Evolutionary conservation across 2,329 filamentous ascomycete species (phyloP).

Genomic region (Pezicula neosporulosa): DNA sequence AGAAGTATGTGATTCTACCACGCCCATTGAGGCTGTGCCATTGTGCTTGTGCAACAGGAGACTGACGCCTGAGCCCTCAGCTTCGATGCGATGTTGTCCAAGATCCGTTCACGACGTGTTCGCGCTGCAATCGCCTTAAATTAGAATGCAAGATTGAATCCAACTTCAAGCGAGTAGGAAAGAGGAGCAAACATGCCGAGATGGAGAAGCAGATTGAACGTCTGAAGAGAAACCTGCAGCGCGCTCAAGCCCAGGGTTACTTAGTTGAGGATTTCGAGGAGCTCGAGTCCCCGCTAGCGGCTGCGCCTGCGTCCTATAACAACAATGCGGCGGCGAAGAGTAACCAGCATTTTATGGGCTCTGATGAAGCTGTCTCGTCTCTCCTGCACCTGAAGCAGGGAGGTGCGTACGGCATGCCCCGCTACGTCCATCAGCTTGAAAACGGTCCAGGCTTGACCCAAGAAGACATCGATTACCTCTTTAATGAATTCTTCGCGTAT

Average conservation of each 20-base stretch:
- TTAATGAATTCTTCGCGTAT: constrained; percentile 69
- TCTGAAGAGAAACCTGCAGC: constrained; percentile 57
- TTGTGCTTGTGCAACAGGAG: background rate
- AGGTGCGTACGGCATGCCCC: constrained; percentile 42
- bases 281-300: constrained; percentile 54
- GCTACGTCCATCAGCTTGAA: constrained; percentile 44
- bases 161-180: constrained; percentile 82
- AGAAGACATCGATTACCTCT: constrained; percentile 60
- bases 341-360: constrained; percentile 59
- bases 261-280: constrained; percentile 50
- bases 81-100: constrained; percentile 81
- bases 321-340: constrained; percentile 30
- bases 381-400: constrained; percentile 64
- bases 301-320: too few relatives aligned
- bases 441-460: constrained; percentile 57
- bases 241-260: constrained; percentile 58
- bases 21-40: background rate
- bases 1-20: constrained; percentile 4
- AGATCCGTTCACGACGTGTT: constrained; percentile 75
- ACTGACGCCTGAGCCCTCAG: constrained; percentile 38
- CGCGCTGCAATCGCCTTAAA: constrained; percentile 74
- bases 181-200: constrained; percentile 78
- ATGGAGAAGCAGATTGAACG: constrained; percentile 81
- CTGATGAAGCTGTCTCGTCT: constrained; percentile 65
- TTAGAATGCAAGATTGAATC: constrained; percentile 84